phyloP scores from a whole-genome alignment of 2,329 filamentous ascomycete species.

The Aspergillus intermedius region DNA sequence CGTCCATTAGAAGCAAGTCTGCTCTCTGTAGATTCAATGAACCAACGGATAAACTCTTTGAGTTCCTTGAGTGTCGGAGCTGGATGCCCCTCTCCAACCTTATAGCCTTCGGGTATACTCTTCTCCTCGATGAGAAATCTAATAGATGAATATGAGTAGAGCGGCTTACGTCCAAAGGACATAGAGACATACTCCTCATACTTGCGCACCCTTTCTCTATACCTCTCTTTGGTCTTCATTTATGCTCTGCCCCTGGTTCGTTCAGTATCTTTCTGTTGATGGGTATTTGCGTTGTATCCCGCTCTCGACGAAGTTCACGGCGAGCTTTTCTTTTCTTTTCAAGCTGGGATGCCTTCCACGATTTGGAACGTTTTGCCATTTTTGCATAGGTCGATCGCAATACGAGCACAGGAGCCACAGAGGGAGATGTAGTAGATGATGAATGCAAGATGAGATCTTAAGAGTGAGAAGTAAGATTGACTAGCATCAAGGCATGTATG shows the following conservation, averaged over 20 bases:
- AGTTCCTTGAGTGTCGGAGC: not conserved
- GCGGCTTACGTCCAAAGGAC: not conserved
- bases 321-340: not conserved
- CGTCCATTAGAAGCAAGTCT: not conserved
- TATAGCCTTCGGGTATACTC: not conserved
- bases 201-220: not conserved
- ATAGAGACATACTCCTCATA: not conserved
- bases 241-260: not conserved
- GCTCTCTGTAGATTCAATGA: not conserved
- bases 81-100: not conserved
- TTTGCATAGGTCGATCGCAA: not conserved
- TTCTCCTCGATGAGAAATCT: not conserved
- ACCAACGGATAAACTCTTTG: not conserved
- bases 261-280: not conserved
- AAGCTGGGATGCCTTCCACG: not conserved
- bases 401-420: not conserved
- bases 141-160: not conserved
- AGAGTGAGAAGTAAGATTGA: not conserved
- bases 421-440: not conserved
- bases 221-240: not conserved
- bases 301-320: not conserved
- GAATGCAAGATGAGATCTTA: not conserved
- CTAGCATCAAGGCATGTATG: too few species aligned
- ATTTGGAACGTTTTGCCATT: not conserved
- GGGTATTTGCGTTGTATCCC: not conserved